Evolutionary conservation across 805 yeast species (phyloP).

Genomic region (Priceomyces carsonii): DNA sequence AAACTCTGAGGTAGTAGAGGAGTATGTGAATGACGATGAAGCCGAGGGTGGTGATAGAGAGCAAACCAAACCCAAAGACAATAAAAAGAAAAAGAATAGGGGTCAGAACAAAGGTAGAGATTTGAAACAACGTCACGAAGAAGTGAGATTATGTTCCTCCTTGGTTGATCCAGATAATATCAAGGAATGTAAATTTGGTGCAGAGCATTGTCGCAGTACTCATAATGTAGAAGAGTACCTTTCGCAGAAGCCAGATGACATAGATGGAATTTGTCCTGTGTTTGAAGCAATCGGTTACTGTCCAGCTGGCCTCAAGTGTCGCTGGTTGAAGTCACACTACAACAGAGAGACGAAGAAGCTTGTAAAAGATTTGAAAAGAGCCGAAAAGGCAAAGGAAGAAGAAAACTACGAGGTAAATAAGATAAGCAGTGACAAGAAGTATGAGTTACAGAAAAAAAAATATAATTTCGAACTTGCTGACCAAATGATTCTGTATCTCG

Average conservation of each 20-base stretch:
- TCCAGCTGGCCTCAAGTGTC: constrained; percentile 89
- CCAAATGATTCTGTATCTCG: constrained; percentile 61
- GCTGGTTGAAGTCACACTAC: constrained; percentile 81
- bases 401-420: constrained; percentile 64
- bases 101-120: constrained; percentile 89
- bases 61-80: constrained; percentile 23
- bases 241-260: constrained; percentile 64
- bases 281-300: constrained; percentile 81
- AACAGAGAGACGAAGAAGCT: constrained; percentile 46
- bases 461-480: constrained; percentile 60
- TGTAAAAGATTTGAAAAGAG: constrained; percentile 42
- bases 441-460: constrained; percentile 58
- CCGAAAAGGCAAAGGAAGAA: constrained; percentile 28
- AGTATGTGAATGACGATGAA: constrained; percentile 38
- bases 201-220: constrained; percentile 68
- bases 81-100: constrained; percentile 47
- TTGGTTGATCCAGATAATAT: constrained; percentile 54
- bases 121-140: constrained; percentile 66
- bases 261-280: constrained; percentile 83
- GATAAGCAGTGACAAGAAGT: constrained; percentile 48
- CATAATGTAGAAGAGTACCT: constrained; percentile 76
- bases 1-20: constrained; percentile 43
- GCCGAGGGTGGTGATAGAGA: constrained; percentile 46
- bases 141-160: constrained; percentile 63
- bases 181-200: constrained; percentile 61